phyloP scores from a whole-genome alignment of 108 stramenopile species.

The Thalassiosira profunda region DNA sequence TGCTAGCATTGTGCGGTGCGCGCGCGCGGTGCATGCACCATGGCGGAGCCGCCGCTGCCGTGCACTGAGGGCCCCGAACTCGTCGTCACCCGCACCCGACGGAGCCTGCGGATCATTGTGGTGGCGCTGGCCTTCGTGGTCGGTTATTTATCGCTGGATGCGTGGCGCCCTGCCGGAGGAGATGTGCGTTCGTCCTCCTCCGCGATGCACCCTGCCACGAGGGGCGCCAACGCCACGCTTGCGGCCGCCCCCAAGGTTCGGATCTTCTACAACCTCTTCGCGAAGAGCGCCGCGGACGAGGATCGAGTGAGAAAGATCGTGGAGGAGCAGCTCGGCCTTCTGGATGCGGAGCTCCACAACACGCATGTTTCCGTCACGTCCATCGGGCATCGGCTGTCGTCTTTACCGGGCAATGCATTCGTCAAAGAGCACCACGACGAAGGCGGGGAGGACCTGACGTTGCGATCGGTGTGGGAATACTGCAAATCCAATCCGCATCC shows the following conservation, averaged over 20 bases:
- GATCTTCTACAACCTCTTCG: conserved; percentile 6
- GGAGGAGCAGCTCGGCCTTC: neutral
- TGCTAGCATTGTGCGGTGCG: too few relatives aligned
- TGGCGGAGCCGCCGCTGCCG: too few relatives aligned
- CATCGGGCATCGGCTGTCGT: neutral
- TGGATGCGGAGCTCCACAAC: neutral
- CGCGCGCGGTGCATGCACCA: too few relatives aligned
- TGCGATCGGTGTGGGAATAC: conserved; percentile 31
- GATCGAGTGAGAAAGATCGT: neutral
- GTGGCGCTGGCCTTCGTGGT: too few relatives aligned
- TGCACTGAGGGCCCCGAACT: too few relatives aligned
- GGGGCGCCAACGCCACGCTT: too few relatives aligned
- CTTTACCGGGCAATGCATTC: neutral
- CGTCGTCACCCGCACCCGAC: too few relatives aligned
- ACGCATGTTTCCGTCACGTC: neutral
- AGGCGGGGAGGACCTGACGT: conserved; percentile 11
- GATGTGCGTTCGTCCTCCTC: too few relatives aligned
- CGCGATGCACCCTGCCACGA: too few relatives aligned
- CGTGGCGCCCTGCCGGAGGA: too few relatives aligned
- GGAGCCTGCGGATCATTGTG: too few relatives aligned
- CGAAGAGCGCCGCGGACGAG: neutral
- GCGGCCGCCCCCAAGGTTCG: neutral
- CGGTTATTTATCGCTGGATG: too few relatives aligned
- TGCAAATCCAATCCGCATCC: conserved; percentile 5
- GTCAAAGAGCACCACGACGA: neutral